Evolutionary conservation across 495 filamentous ascomycete genomes (phyloP), one percentile per base, ranked within the genome.

Genomic region (Astrothelium macrocarpum): DNA sequence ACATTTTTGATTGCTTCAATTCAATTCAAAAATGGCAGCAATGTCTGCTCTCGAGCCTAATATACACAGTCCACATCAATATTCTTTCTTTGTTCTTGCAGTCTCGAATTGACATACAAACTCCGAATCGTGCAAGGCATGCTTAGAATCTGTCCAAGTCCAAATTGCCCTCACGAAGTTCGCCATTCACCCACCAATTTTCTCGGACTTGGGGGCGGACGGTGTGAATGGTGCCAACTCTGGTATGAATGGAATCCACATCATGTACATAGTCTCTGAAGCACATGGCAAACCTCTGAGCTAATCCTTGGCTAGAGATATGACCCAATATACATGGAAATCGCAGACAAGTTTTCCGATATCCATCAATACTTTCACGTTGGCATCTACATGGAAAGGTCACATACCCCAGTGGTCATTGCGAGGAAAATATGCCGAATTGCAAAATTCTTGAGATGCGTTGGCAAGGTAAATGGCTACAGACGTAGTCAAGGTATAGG

Each of bases 201-300:
- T 18, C 5, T 49, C n/a, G 45, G 45, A 14, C 11, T 23, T 5
- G 45, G 45, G 5, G 45, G 45, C 20, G 45, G 45, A 49, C 45
- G 45, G 45, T 49, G 45, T 49, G 45, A 49, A 49, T 49, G 45
- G 45, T 49, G 45, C n/a, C 45, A 49, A 49, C 45, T 49, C n/a
- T 49, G 45, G 45, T 49, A 18, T 18, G 1, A 49, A 49, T 49
- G 45, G 45, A 49, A 49, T 20, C 45, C 45, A 18, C 45, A 49
- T 5, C 45, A 49, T 18, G 45, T 49, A 49, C 12, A 18, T 20
- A 18, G 12, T 49, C 45, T 49, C 5, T 5, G 20, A 49, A 49
- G 10, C 45, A 49, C 20, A 5, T 23, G 11, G 20, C 5, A 20
- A 16, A 49, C 5, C 5, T 5, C 45, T 5, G 20, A 16, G 5